Base-by-base conservation (phyloP, 495 filamentous ascomycete genomes). In the Chaetomium fimeti region DNA sequence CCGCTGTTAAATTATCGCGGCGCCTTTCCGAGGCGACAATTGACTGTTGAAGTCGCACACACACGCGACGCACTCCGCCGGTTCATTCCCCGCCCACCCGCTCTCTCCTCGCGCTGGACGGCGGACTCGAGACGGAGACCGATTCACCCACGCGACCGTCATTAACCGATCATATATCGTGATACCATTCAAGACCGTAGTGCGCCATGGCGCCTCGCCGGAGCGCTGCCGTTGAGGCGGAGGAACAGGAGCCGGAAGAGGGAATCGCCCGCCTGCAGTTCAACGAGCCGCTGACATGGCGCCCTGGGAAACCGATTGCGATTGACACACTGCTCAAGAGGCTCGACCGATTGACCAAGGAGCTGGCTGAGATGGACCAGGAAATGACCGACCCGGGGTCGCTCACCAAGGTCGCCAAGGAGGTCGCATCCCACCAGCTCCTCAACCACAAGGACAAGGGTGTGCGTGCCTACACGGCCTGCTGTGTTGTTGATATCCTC, bases 401-500 rank as follows among this genome's bases (percentile, higher is more conserved):
- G 16, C 81, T 98, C 52, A 86, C 78, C 27, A 87, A 87, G 52
- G 91, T 96, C 62, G 92, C 95, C 54, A 94, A 93, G 74, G 92
- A 97, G 71, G 84, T 98, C 25, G 91, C 89, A 9, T 88, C 86
- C 40, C 88, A 87, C 51, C 90, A 93, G 68, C 80, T 99, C 20
- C 77, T 98, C 32, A 83, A 78, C 52, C 95, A 99, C 75, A 96
- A 95, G 78, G 95, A 99, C 73, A 88, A 86, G 62, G 94, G 94
- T 15, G 93, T 99, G 27, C 86, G 88, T 66, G 94, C 95, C 20
- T 96, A 88, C 81, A 86, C 89, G 47, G 88, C 91, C 15, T 90
- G 90, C 72, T 97, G 92, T 73, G 81, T 98, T 68, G 92, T 96
- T 48, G 95, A 99, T 74, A 91, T 99, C 61, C 85, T 99, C 75